These are phyloP conservation scores for Malus hybrid DNA, from an alignment of 331 rosid genomes.

Conservation along the genomic window DNA sequence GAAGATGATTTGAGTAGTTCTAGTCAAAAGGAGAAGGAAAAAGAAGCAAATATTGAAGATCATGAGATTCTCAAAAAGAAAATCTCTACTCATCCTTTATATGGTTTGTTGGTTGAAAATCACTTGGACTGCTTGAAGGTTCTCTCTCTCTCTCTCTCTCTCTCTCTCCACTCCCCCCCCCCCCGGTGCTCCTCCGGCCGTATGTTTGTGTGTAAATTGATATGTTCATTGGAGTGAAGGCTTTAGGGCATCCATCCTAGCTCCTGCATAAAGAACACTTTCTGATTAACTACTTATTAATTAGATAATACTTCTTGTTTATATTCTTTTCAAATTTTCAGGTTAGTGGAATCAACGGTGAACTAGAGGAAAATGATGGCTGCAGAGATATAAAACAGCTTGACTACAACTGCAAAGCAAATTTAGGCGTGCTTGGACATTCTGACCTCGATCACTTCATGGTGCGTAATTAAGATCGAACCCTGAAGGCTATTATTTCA, in stretches of 20 bases:
- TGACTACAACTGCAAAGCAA: constrained; percentile 19
- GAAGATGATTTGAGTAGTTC: background rate
- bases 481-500: background rate
- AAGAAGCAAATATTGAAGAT: constrained; percentile 10
- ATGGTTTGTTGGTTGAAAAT: constrained; percentile 46
- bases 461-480: constrained; percentile 26
- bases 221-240: too few species aligned
- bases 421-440: constrained; percentile 21
- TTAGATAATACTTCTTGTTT: too few species aligned
- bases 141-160: background rate
- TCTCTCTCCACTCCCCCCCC: too few species aligned
- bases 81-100: constrained; percentile 73
- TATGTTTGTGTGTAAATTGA: too few species aligned
- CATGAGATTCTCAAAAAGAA: constrained; percentile 57
- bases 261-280: too few species aligned
- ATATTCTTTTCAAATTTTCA: background rate
- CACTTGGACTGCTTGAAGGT: constrained; percentile 85
- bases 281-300: too few species aligned
- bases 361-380: constrained; percentile 20
- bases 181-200: too few species aligned
- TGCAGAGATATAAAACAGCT: constrained; percentile 32
- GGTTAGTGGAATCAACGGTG: constrained; percentile 15
- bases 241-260: too few species aligned
- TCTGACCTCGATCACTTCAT: constrained; percentile 84
- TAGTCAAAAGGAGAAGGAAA: constrained; percentile 2